A percentile compares a stretch with the other conserved stretches of the same genome.
Conservation (phyloP, 2,329 filamentous ascomycete species). For the Metarhizium humberi region DNA sequence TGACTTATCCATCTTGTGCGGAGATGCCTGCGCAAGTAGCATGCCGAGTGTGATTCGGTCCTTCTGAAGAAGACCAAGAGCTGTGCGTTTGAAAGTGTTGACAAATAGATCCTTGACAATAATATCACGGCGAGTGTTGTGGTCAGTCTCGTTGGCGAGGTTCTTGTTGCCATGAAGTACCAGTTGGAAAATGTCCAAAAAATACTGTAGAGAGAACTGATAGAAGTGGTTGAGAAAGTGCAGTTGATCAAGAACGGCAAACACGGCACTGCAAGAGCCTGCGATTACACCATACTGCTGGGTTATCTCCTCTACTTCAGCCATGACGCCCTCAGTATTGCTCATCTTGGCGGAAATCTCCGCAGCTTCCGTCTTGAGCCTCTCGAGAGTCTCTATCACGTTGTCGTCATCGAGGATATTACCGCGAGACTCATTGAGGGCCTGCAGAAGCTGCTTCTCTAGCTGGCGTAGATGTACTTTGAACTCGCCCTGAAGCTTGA, state of each 20-base stretch:
- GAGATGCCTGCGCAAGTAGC: slow-evolving; percentile 90
- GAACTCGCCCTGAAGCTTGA: slow-evolving; percentile 98
- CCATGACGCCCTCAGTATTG: slow-evolving; percentile 96
- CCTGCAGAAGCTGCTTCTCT: slow-evolving; percentile 87
- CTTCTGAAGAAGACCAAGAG: slow-evolving; percentile 82
- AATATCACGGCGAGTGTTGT: slow-evolving; percentile 73
- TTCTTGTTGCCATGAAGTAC: slow-evolving; percentile 76
- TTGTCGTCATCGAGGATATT: slow-evolving; percentile 98
- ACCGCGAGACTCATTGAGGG: slow-evolving; percentile 91
- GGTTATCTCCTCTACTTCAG: slow-evolving; percentile 92
- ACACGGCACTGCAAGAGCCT: slow-evolving; percentile 91
- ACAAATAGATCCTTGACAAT: slow-evolving; percentile 90
- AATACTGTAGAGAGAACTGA: slow-evolving; percentile 97
- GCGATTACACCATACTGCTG: slow-evolving; percentile 90
- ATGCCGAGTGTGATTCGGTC: slow-evolving; percentile 91
- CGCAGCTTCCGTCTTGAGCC: slow-evolving; percentile 91
- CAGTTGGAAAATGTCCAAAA: slow-evolving; percentile 92
- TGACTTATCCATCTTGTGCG: slow-evolving; percentile 87
- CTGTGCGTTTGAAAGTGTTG: slow-evolving; percentile 87
- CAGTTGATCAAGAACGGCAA: slow-evolving; percentile 91
- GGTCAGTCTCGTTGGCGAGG: slow-evolving; percentile 59
- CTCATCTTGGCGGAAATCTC: slow-evolving; percentile 95
- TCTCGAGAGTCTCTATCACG: slow-evolving; percentile 95
- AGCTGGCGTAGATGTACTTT: slow-evolving; percentile 94
- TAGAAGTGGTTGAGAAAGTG: slow-evolving; percentile 99